These are phyloP conservation scores for Diaporthe citriasiana DNA, from an alignment of 2,329 filamentous ascomycete species.

Conservation along the genomic window DNA sequence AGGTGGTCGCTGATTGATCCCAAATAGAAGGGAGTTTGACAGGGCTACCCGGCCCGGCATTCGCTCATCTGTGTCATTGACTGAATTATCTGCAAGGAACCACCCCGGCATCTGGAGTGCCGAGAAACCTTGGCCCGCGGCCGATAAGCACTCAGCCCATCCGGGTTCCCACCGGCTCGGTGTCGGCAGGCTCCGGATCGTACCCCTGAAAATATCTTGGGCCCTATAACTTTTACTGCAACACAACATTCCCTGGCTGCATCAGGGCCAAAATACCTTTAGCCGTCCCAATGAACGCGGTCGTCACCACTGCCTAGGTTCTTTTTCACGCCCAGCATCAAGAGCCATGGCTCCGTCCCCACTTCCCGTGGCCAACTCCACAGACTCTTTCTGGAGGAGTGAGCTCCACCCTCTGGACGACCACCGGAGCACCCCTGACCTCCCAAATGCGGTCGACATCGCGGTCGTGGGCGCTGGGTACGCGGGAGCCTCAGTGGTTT, in stretches of 20 bases:
- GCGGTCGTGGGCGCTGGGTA: constrained; percentile 63
- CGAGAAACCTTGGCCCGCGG: constrained; percentile 11
- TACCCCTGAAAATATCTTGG: background rate
- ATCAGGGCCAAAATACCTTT: background rate
- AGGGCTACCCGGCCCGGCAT: constrained; percentile 22
- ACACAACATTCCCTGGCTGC: background rate
- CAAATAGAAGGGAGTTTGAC: background rate
- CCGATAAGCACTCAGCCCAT: constrained; percentile 38
- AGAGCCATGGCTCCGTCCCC: constrained; percentile 38
- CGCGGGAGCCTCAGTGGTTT: constrained; percentile 59
- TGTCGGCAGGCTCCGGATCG: constrained; percentile 18
- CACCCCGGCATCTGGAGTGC: constrained; percentile 7
- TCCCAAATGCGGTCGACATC: constrained; percentile 59
- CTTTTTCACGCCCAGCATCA: background rate
- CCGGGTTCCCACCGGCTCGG: constrained; percentile 29
- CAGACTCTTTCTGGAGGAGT: constrained; percentile 59
- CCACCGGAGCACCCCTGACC: constrained; percentile 53
- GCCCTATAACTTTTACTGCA: constrained; percentile 15
- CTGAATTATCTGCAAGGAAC: background rate
- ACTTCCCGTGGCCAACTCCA: constrained; percentile 48
- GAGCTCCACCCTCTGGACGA: constrained; percentile 56
- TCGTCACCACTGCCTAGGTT: background rate
- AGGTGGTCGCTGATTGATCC: too few species aligned
- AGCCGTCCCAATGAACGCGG: constrained; percentile 16
- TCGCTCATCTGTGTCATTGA: background rate